Evolutionary conservation across 345 rosid genomes (phyloP).

Genomic region (Corymbia maculata): DNA sequence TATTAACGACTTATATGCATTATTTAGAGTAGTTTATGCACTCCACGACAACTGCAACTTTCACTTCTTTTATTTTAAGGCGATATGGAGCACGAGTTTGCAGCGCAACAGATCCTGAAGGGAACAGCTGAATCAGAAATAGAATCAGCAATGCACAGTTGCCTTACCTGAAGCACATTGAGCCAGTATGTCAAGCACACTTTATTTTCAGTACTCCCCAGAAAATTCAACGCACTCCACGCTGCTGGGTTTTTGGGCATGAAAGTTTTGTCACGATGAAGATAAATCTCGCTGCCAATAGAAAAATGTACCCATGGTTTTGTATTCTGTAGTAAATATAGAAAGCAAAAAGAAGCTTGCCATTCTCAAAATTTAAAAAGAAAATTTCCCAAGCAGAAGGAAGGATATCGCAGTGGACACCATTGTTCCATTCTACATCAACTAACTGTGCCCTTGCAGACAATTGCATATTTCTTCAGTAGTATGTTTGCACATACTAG

Average conservation of each 20-base stretch:
- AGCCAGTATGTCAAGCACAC: slow-evolving; percentile 91
- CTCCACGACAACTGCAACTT: not conserved
- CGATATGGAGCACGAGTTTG: slow-evolving; percentile 26
- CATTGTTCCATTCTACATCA: not conserved
- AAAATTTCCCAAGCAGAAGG: no score
- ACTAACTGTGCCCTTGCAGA: not conserved
- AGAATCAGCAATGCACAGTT: not conserved
- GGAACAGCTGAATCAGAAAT: not conserved
- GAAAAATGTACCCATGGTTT: not conserved
- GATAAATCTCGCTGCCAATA: slow-evolving; percentile 60
- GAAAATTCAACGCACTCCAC: slow-evolving; percentile 94
- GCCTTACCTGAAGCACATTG: slow-evolving; percentile 74
- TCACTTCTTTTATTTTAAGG: no score
- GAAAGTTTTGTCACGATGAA: slow-evolving; percentile 61
- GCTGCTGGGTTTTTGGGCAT: slow-evolving; percentile 81
- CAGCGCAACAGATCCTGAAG: not conserved
- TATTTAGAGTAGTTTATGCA: not conserved
- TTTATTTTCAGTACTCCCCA: slow-evolving; percentile 50
- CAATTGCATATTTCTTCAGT: not conserved
- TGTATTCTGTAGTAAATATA: not conserved
- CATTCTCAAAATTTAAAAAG: not conserved
- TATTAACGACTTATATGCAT: not conserved
- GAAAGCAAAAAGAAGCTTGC: not conserved
- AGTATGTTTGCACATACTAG: not conserved
- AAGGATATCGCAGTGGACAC: no score